Conservation (phyloP, 345 rosid genomes). For the Camelina hispida region DNA sequence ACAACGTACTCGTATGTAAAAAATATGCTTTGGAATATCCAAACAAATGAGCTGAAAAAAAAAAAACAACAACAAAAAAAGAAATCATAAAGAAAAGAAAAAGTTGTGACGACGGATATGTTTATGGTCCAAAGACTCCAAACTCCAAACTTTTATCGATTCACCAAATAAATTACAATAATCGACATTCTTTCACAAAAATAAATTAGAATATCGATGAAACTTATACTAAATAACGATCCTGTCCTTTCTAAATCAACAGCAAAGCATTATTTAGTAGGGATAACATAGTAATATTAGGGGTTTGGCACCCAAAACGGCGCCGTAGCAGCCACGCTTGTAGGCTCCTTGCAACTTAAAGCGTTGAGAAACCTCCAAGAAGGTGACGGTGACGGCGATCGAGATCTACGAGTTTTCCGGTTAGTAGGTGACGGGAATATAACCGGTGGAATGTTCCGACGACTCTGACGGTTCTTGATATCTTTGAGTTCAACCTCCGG, state of each 20-base stretch:
- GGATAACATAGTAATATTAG: constrained; percentile 9
- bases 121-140: background rate
- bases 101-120: background rate
- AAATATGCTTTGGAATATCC: background rate
- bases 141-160: constrained; percentile 21
- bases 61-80: background rate
- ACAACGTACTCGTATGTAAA: background rate
- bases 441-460: constrained; percentile 52
- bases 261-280: constrained; percentile 11
- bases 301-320: constrained; percentile 52
- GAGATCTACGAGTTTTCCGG: constrained; percentile 46
- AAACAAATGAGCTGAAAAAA: constrained; percentile 5
- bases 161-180: constrained; percentile 32
- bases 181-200: constrained; percentile 26
- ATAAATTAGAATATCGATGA: constrained; percentile 25
- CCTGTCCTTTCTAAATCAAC: background rate
- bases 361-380: constrained; percentile 65
- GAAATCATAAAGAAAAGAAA: background rate
- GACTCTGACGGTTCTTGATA: constrained; percentile 68
- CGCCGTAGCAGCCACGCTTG: constrained; percentile 61
- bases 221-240: constrained; percentile 13
- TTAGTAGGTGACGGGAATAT: constrained; percentile 48
- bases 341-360: constrained; percentile 65
- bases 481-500: constrained; percentile 68
- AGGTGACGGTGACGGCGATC: constrained; percentile 37